Evolutionary conservation across 495 filamentous ascomycete species (phyloP), one percentile per base, ranked within the genome.

Genomic region (Daldinia grandis): DNA sequence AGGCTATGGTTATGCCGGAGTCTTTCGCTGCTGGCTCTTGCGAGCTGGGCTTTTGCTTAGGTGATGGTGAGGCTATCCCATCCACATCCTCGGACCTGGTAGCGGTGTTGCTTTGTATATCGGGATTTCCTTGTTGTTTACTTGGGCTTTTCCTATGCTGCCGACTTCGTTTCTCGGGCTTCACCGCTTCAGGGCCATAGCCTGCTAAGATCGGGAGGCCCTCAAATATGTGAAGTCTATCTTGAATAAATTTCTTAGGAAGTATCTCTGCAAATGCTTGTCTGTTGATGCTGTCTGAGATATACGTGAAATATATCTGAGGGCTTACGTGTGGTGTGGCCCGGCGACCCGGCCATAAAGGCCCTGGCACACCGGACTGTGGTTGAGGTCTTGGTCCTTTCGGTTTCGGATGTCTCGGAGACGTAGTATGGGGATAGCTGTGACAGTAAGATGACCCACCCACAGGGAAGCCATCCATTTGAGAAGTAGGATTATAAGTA

Each of bases 151-250:
- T 12, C 15, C 27, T 15, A 6, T 50, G 5, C 21, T 51, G 7
- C 25, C 10, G 1, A 38, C 33, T 24, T 38, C 25, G 12, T 14
- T 37, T 24, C 4, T 12, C n/a, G 12, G 15, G n/a, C 5, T 24
- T 21, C 1, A 8, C 51, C 1, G 14, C 33, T 24, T 44, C 17
- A 0, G 28, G 4, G 15, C 30, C 51, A 6, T 8, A 5, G 5
- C n/a, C 24, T 35, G 30, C 14, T 5, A 14, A 5, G 19, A 4
- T 19, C 10, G 40, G 50, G 5, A 14, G 30, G 0, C 38, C 15
- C 8, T 61, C 25, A 15, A 57, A 57, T 19, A 62, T 58, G 50
- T 54, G 37, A 8, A 68, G 57, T 4, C 37, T 37, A 3, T 51
- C n/a, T 7, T 37, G 21, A n/a, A 38, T 15, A n/a, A 54, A 14